Evolutionary conservation across 495 filamentous ascomycete genomes (phyloP), one percentile per base, ranked within the genome.

Genomic region (Hypoxylon trugodes): DNA sequence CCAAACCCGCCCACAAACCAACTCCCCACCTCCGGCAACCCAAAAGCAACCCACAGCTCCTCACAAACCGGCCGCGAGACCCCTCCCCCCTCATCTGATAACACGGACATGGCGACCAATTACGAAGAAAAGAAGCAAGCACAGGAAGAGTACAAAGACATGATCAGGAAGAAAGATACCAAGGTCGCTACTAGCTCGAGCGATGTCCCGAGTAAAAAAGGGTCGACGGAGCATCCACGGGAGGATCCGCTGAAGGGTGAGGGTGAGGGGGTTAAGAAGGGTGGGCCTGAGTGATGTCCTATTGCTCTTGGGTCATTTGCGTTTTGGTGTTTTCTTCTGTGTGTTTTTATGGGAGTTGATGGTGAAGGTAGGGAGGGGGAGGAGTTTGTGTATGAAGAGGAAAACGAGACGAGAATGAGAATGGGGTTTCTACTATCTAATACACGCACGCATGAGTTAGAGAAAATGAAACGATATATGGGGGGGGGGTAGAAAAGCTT

Each of bases 181-280:
- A 30, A 36, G 7, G 51, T 13, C 2, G 69, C 66, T 3, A 51
- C 54, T 2, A 62, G 49, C 56, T 42, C 40, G 4, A 59, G 51
- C 51, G 46, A 67, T 47, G 40, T 68, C 52, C 67, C 69, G 15
- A 70, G 68, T 67, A 73, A 73, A 69, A 69, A 69, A 69, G 68
- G 65, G 48, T 68, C 66, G 40, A 63, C 57, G 58, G 57, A 71
- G 61, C 46, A 73, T 33, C 48, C 62, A 51, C 47, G 59, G 36
- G 73, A 67, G 46, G 56, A 68, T 45, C 47, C 62, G n/a, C 58
- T 65, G 61, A 68, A 63, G 63, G 66, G 66, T 59, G 60, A 69
- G 36, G 61, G 54, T 26, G 59, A 69, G 51, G 56, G 35, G 10
- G 58, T 26, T 3, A 5, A 69, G 55, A 67, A 65, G 65, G 65